phyloP scores from a whole-genome alignment of 1,284 basidiomycete species.

The Papiliotrema laurentii region DNA sequence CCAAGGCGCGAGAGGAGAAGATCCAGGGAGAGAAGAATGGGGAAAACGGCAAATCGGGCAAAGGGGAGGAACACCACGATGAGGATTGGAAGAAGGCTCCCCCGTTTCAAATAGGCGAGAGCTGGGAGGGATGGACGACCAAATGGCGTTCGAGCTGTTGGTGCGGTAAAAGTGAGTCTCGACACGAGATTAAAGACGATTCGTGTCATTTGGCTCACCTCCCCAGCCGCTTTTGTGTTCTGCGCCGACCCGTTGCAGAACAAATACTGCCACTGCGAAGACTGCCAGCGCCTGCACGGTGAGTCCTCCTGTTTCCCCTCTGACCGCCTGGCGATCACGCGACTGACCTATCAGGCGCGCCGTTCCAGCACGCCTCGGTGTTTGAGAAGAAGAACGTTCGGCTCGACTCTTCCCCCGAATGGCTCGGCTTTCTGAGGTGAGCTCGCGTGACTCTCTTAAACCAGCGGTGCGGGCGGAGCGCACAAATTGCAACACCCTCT shows the following conservation, averaged over 20 bases:
- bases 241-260: slow-evolving; percentile 17
- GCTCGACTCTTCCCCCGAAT: slow-evolving; percentile 22
- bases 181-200: not conserved
- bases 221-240: slow-evolving; percentile 28
- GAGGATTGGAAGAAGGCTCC: slow-evolving; percentile 24
- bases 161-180: slow-evolving; percentile 29
- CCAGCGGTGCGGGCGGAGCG: too few relatives aligned
- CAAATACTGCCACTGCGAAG: slow-evolving; percentile 36
- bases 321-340: not conserved
- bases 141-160: slow-evolving; percentile 32
- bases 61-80: slow-evolving; percentile 14
- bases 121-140: slow-evolving; percentile 25
- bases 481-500: too few relatives aligned
- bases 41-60: slow-evolving; percentile 6
- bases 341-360: slow-evolving; percentile 16
- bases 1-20: slow-evolving; percentile 10
- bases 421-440: slow-evolving; percentile 30
- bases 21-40: slow-evolving; percentile 11
- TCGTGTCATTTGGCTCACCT: slow-evolving; percentile 4
- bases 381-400: slow-evolving; percentile 30
- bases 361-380: slow-evolving; percentile 28
- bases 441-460: too few relatives aligned
- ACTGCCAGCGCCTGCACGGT: slow-evolving; percentile 36
- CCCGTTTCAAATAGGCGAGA: slow-evolving; percentile 18
- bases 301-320: not conserved